These are phyloP conservation scores for Phytopythium sindhum DNA, from an alignment of 352 stramenopile genomes.

Conservation along the genomic window DNA sequence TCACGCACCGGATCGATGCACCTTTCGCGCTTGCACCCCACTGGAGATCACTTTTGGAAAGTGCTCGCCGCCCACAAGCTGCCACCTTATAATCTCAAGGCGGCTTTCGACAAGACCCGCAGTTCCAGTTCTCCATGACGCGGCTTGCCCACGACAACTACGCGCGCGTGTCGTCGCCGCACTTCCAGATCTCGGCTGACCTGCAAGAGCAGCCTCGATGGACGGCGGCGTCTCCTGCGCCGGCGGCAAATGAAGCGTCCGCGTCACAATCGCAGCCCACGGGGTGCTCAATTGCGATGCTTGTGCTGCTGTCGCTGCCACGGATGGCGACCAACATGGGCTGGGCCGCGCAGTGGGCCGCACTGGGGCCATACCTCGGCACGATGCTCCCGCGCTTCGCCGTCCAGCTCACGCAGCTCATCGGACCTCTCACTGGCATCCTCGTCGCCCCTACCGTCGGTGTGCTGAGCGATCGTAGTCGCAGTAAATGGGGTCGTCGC, in stretches of 20 bases:
- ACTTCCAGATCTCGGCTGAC: constrained; percentile 1
- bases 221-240: neutral
- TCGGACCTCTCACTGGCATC: constrained; percentile 67
- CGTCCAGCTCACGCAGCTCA: constrained; percentile 75
- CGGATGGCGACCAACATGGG: constrained; percentile 79
- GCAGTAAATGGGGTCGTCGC: constrained; percentile 52
- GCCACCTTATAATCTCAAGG: neutral
- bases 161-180: neutral
- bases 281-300: constrained; percentile 58
- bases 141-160: neutral
- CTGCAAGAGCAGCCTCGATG: constrained; percentile 5
- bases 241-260: neutral
- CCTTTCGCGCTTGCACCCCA: too few species aligned
- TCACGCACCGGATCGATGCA: neutral
- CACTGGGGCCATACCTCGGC: constrained; percentile 61
- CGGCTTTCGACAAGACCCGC: neutral
- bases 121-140: neutral
- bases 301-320: constrained; percentile 62
- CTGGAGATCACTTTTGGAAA: neutral
- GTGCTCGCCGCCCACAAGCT: neutral
- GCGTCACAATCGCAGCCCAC: neutral
- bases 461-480: constrained; percentile 61
- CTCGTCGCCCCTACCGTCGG: constrained; percentile 65
- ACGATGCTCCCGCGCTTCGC: constrained; percentile 61
- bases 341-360: constrained; percentile 75